phyloP scores from a whole-genome alignment of 2,329 filamentous ascomycete species.

The Juglanconis sp. region DNA sequence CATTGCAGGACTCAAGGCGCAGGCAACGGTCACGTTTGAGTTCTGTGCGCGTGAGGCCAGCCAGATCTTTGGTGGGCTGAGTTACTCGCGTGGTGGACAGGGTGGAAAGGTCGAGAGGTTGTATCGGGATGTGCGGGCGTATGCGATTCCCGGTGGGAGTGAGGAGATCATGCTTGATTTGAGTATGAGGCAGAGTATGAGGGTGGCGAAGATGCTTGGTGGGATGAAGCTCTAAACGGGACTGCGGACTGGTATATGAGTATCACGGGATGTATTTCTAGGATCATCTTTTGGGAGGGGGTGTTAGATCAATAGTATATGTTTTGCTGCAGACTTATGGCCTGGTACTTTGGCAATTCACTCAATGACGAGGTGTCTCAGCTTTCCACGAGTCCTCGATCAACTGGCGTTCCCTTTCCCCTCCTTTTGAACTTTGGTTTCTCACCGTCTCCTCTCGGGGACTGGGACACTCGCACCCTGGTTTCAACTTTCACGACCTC shows the following conservation, averaged over 20 bases:
- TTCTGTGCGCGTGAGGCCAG: conserved; percentile 95
- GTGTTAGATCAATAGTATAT: no score
- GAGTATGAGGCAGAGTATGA: conserved; percentile 70
- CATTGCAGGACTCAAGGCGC: conserved; percentile 91
- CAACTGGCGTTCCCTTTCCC: no score
- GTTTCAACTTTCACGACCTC: no score
- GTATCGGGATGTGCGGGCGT: conserved; percentile 92
- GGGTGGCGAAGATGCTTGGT: conserved; percentile 75
- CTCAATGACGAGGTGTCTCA: no score
- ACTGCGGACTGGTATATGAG: not conserved
- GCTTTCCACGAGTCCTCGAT: no score
- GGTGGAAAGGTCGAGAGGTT: conserved; percentile 92
- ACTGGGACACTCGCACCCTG: no score
- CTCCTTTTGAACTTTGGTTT: no score
- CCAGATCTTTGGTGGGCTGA: conserved; percentile 95
- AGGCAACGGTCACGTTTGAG: conserved; percentile 91
- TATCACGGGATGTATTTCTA: not conserved
- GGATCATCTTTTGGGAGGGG: not conserved
- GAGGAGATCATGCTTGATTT: conserved; percentile 98
- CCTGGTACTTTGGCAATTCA: no score
- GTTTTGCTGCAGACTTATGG: no score
- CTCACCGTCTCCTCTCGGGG: no score
- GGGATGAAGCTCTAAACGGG: conserved; percentile 86
- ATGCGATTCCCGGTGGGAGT: conserved; percentile 85
- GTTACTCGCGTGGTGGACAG: conserved; percentile 89